These are phyloP conservation scores for Talaromyces sp. DNA, from an alignment of 2,329 filamentous ascomycete species.

Conservation along the genomic window DNA sequence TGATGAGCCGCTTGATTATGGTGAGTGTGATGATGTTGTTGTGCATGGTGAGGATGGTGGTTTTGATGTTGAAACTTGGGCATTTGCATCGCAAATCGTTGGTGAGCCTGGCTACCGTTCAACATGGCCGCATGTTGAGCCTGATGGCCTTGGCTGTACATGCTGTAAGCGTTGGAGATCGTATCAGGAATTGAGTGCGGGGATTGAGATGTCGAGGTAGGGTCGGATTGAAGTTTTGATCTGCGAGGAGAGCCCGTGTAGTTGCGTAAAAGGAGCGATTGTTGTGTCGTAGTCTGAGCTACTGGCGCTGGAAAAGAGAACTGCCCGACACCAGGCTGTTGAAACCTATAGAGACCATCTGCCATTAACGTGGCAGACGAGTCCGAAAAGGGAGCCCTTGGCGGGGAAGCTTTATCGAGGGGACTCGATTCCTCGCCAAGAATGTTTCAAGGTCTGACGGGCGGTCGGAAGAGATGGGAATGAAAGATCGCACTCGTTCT, in stretches of 20 bases:
- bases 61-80: conserved; percentile 47
- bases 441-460: conserved; percentile 7
- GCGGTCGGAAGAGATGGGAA: conserved; percentile 28
- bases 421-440: conserved; percentile 21
- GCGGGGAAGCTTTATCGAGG: conserved; percentile 26
- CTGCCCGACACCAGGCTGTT: conserved; percentile 52
- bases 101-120: conserved; percentile 48
- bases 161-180: conserved; percentile 43
- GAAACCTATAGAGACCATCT: conserved; percentile 54
- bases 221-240: conserved; percentile 46
- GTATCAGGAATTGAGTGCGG: conserved; percentile 43
- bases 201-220: conserved; percentile 48
- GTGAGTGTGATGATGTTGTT: conserved; percentile 44
- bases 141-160: conserved; percentile 49
- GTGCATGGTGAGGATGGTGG: conserved; percentile 44
- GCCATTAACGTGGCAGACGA: conserved; percentile 52
- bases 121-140: conserved; percentile 49
- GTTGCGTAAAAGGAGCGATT: conserved; percentile 42
- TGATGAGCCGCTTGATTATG: conserved; percentile 43
- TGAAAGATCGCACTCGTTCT: conserved; percentile 40
- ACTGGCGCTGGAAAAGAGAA: conserved; percentile 48
- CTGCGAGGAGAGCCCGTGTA: conserved; percentile 33
- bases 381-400: conserved; percentile 38
- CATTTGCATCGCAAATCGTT: conserved; percentile 49
- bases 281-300: conserved; percentile 37